A percentile compares a stretch with the other conserved stretches of the same genome.
These are phyloP conservation scores for Puccinia horiana DNA, from an alignment of 1,284 basidiomycete genomes.

Conservation along the genomic window DNA sequence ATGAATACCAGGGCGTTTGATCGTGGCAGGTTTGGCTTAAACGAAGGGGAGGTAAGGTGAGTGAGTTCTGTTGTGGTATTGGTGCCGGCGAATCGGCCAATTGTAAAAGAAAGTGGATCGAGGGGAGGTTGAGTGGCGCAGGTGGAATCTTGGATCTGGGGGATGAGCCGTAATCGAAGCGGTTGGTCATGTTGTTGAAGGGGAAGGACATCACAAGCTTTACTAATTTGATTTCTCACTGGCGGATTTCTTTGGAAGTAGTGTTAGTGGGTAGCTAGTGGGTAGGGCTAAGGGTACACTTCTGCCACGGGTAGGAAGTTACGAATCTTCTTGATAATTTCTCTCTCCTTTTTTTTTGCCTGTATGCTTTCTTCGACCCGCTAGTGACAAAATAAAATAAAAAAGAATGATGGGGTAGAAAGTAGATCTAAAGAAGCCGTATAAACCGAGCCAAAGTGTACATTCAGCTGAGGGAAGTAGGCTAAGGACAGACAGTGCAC, in stretches of 20 bases:
- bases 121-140: conserved; percentile 23
- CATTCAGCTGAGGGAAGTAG: neutral
- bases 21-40: neutral
- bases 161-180: neutral
- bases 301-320: neutral
- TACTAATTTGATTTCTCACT: neutral
- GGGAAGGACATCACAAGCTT: neutral
- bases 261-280: neutral
- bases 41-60: conserved; percentile 27
- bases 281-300: conserved; percentile 1
- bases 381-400: neutral
- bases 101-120: conserved; percentile 24
- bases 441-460: neutral
- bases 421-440: neutral
- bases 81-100: conserved; percentile 9
- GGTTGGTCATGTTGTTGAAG: conserved; percentile 3
- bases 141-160: neutral
- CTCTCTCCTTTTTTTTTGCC: conserved; percentile 3
- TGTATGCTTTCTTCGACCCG: neutral
- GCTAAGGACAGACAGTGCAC: neutral
- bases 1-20: neutral
- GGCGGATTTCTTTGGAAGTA: neutral
- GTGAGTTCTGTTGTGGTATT: conserved; percentile 14
- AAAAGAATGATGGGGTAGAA: conserved; percentile 2
- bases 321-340: neutral